Evolutionary conservation across 768 basidiomycete species (phyloP).

Genomic region (Leucosporidium yakuticum): DNA sequence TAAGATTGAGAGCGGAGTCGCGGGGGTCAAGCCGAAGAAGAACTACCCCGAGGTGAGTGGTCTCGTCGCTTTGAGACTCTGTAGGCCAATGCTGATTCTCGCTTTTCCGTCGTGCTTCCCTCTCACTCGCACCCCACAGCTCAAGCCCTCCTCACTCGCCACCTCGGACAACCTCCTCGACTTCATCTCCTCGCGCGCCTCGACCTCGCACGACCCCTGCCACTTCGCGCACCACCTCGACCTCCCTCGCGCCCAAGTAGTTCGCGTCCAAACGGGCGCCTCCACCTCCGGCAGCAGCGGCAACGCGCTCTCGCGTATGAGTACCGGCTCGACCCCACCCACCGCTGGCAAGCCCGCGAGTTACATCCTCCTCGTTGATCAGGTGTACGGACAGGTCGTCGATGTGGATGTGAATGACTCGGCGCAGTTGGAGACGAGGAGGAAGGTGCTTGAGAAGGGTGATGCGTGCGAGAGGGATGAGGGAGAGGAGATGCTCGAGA

Average conservation of each 20-base stretch:
- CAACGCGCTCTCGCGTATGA: not conserved
- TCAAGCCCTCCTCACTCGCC: slow-evolving; percentile 42
- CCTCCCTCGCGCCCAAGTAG: slow-evolving; percentile 47
- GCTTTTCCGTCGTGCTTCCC: slow-evolving; percentile 51
- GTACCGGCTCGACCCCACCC: not conserved
- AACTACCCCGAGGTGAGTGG: slow-evolving; percentile 56
- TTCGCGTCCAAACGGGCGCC: slow-evolving; percentile 39
- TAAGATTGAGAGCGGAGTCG: not conserved
- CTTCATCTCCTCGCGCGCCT: slow-evolving; percentile 82
- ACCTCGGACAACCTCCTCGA: slow-evolving; percentile 69
- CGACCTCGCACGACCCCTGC: not conserved
- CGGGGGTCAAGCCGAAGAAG: slow-evolving; percentile 45
- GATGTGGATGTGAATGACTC: slow-evolving; percentile 85
- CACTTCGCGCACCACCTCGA: slow-evolving; percentile 38
- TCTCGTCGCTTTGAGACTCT: slow-evolving; percentile 38
- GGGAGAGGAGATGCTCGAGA: slow-evolving; percentile 9
- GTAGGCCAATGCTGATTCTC: too few relatives aligned
- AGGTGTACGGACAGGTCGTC: slow-evolving; percentile 91
- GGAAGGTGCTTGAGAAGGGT: not conserved
- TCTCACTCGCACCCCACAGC: slow-evolving; percentile 54
- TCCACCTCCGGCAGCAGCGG: not conserved
- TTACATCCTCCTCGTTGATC: slow-evolving; percentile 47
- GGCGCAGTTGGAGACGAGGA: not conserved
- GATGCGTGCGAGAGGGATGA: slow-evolving; percentile 9
- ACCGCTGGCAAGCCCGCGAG: not conserved